Evolutionary conservation across 192 early-diverging fungal species (phyloP), one percentile per base, ranked within the genome.

Genomic region (Borealophlyctis nickersoniae): DNA sequence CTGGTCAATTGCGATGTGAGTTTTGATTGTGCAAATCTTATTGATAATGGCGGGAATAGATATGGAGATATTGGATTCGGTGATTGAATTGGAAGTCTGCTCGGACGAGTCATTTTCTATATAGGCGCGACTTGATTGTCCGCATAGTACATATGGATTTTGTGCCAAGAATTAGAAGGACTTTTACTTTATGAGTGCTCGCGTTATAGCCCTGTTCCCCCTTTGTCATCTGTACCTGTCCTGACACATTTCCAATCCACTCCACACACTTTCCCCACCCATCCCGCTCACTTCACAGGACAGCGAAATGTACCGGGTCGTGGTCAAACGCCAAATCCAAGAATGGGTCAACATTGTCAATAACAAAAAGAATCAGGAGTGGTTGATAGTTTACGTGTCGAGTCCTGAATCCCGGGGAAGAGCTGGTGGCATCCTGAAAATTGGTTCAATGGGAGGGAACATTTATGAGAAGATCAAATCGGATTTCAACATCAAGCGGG

Each of bases 391-490:
- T 2, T 70, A 84, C 54, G n/a, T 83, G 2, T 23, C 31, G 26
- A 53, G 36, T 14, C 39, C 64, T 3, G 74, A 81, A 27, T 36
- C 67, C 45, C 50, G 27, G 27, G 70, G 56, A 57, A 73, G 49
- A 58, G 34, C 49, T 16, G 59, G 23, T 23, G 57, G 70, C 4
- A 52, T 75, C 32, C 61, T 75, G 19, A 58, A 49, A 36, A 45
- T 75, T 19, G 65, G 69, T 4, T 7, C 9, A 7, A 45, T 45
- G 7, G 67, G 65, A 24, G 45, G 69, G 4, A 73, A 32, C 4
- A 88, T 95, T 1, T 83, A 84, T 58, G 96, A 98, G 68, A 86
- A 85, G 58, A 86, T 98, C 52, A 91, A 89, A 53, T 79, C 90
- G 9, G 96, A 98, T 60, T 92, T 96, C 51, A 76, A 70, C 52